Evolutionary conservation across 352 stramenopile genomes (phyloP), one percentile per base, ranked within the genome.

Genomic region (Thraustotheca clavata): DNA sequence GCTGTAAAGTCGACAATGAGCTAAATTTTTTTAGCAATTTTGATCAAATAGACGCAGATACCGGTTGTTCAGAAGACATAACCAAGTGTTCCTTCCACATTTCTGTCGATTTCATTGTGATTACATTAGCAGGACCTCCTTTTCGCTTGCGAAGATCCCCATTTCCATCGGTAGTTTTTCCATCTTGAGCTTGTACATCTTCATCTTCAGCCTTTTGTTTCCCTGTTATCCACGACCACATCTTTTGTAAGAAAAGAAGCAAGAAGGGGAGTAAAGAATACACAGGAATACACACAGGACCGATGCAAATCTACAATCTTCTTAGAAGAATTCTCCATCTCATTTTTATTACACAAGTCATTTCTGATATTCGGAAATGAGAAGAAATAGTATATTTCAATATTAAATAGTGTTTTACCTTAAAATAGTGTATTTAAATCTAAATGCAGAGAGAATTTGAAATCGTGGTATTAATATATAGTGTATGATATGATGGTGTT

Each of bases 1-100:
- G 88, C 88, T 16, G 84, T 91, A 69, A 95, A 96, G 68, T 94
- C 85, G 54, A 96, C 80, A 3, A 95, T 77, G 26, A 89, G 38
- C 57, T 65, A 54, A 12, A 9, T 1, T 16, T n/a, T 12, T 32
- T 14, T n/a, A 41, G 27, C 6, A 8, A 22, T 4, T 18, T 22
- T 8, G 27, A 1, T 20, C 20, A 18, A 49, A 38, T 48, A 12
- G 32, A 12, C 16, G 8, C 2, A 11, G 2, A 52, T 60, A 65
- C 57, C 20, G 57, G 57, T 9, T 43, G 46, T 26, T 65, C 57
- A 11, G 35, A 40, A 12, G 57, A 47, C 20, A 65, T 20, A 18
- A 46, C 57, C 27, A 65, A 22, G n/a, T 65, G 57, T 33, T 65
- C n/a, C 57, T 65, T 65, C 57, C 57, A 65, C 11, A 57, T 16